Evolutionary conservation across 2,329 filamentous ascomycete species (phyloP), one percentile per base, ranked within the genome.

Genomic region (Neopestalotiopsis sp.): DNA sequence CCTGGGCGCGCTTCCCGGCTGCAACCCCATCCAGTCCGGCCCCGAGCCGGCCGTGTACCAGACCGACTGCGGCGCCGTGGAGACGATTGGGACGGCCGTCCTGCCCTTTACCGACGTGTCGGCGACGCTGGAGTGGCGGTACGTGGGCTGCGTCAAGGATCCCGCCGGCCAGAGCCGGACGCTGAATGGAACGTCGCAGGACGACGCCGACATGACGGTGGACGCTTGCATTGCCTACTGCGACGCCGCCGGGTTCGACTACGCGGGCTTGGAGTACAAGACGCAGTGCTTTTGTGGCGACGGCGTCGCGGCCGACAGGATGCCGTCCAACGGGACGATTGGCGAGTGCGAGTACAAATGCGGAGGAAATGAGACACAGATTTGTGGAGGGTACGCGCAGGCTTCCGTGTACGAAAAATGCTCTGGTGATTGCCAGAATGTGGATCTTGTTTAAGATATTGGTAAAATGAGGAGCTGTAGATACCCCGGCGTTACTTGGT

Each of bases 1-100:
- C 17, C 75, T 88, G 6, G 69, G 76, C 0, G 75, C 77, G 0
- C 83, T 90, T 1, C 87, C 87, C 0, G 88, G 87, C n/a, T 89
- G 87, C 79, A 89, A 89, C 72, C 76, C 82, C 1, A 72, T 86
- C 34, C 81, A 76, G 42, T 66, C 73, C 12, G 79, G 79, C 3
- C 80, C 80, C 4, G 71, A 70, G 58, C 56, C 64, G 2, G 74
- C 71, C 1, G 30, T 57, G 12, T 65, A 69, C 40, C 66, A 72
- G 62, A 34, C 72, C 7, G 67, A 68, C 57, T 82, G 80, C 64
- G 80, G 79, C 68, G 78, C 81, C 30, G 76, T 77, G 3, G 78
- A 79, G 4, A 69, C 74, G 24, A 83, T 84, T 68, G 81, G 81
- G 3, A 63, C 76, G 9, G 77, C 77, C 6, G 69, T 78, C n/a